phyloP scores from a whole-genome alignment of 306 rosid species.

The Prosopis cineraria region DNA sequence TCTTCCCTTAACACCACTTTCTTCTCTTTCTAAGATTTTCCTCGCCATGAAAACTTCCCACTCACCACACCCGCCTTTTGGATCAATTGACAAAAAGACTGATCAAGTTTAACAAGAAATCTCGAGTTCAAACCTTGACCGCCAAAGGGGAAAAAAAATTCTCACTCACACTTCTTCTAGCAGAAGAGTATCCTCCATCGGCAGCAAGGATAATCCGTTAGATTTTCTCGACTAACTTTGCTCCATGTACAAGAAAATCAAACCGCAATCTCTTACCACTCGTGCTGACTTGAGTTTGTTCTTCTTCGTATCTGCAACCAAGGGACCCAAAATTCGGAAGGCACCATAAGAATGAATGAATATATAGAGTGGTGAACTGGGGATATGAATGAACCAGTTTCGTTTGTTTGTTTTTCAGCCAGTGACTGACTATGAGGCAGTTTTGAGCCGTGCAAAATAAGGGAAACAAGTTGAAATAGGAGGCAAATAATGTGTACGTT shows the following conservation, averaged over 20 bases:
- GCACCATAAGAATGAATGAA: not conserved
- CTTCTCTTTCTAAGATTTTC: conserved; percentile 39
- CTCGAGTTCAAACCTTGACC: too few relatives aligned
- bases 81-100: too few relatives aligned
- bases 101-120: too few relatives aligned
- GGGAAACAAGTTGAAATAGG: conserved; percentile 28
- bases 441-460: not conserved
- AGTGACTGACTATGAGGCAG: not conserved
- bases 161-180: not conserved
- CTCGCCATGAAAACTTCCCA: too few relatives aligned
- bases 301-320: not conserved
- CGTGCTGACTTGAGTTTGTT: not conserved
- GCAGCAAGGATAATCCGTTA: not conserved
- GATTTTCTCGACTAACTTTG: not conserved
- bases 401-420: not conserved
- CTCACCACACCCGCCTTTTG: too few relatives aligned
- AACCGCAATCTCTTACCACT: not conserved
- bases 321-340: not conserved
- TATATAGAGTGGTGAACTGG: not conserved
- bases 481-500: not conserved
- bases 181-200: not conserved
- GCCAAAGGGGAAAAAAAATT: too few relatives aligned
- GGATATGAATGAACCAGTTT: not conserved
- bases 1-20: conserved; percentile 32
- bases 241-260: not conserved